A percentile compares a stretch with the other conserved stretches of the same genome.
Conservation (phyloP, 176 grass and related monocot genomes). For the Tuctoria greenei region DNA sequence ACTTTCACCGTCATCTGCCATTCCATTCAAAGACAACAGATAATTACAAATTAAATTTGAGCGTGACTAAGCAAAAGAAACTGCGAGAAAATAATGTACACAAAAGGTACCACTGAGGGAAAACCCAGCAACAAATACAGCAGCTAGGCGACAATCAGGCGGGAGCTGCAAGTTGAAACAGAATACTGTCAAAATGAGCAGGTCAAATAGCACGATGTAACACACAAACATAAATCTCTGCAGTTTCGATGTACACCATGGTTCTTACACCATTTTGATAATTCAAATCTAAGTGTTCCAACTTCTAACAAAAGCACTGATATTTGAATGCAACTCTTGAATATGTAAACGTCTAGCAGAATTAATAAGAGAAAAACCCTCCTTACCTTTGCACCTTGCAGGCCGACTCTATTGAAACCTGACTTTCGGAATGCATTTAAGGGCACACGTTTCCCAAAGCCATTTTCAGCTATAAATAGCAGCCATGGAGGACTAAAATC, state of each 20-base stretch:
- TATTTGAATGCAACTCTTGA: not conserved
- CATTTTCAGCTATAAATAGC: constrained; percentile 88
- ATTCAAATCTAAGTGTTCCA: not conserved
- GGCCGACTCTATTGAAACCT: constrained; percentile 65
- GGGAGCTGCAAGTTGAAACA: constrained; percentile 61
- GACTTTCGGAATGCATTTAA: constrained; percentile 62
- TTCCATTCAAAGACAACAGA: constrained; percentile 14
- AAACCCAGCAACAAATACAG: constrained; percentile 84
- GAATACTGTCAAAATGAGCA: constrained; percentile 13
- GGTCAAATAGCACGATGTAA: constrained; percentile 9
- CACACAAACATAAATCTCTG: not conserved
- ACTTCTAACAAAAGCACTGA: constrained; percentile 15
- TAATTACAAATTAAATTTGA: not conserved
- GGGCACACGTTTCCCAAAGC: constrained; percentile 80
- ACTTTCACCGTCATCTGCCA: constrained; percentile 71
- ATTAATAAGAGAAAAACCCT: not conserved
- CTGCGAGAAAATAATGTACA: not conserved
- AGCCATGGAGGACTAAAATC: constrained; percentile 80
- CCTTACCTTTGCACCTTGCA: constrained; percentile 82
- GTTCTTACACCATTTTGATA: not conserved
- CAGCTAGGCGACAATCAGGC: constrained; percentile 64
- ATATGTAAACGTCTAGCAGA: not conserved
- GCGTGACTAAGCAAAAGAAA: not conserved
- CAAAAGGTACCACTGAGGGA: constrained; percentile 62
- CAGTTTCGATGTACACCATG: not conserved